Evolutionary conservation across 2,329 filamentous ascomycete species (phyloP).

Genomic region (Dryadomyces quercus-mongolicae): DNA sequence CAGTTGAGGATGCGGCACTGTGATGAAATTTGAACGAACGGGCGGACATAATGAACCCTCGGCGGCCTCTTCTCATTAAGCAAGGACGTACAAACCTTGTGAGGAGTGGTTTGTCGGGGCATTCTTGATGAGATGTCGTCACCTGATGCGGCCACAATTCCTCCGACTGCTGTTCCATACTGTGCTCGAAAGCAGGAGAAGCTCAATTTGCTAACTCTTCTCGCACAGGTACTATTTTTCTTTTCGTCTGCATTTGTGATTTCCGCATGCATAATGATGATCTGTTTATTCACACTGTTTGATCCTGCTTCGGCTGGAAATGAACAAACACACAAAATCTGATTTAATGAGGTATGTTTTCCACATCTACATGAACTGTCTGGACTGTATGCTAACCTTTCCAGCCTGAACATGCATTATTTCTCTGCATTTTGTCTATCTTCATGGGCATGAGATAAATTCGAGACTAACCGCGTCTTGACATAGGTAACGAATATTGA

Average conservation of each 20-base stretch:
- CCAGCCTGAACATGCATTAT: slow-evolving; percentile 14
- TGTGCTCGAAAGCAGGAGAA: too few species aligned
- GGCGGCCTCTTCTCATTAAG: slow-evolving; percentile 33
- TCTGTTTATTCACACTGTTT: slow-evolving; percentile 49
- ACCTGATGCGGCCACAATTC: slow-evolving; percentile 33
- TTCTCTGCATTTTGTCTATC: slow-evolving; percentile 3
- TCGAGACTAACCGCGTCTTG: slow-evolving; percentile 3
- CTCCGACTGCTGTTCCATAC: not conserved
- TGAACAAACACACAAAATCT: slow-evolving; percentile 43
- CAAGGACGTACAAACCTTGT: slow-evolving; percentile 52
- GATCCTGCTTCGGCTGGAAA: slow-evolving; percentile 34
- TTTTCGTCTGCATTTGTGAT: not conserved
- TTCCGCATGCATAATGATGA: slow-evolving; percentile 30
- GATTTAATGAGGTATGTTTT: slow-evolving; percentile 34
- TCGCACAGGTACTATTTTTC: slow-evolving; percentile 17
- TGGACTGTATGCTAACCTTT: slow-evolving; percentile 7
- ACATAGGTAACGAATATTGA: slow-evolving; percentile 4
- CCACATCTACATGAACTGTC: not conserved
- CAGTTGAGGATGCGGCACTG: slow-evolving; percentile 19
- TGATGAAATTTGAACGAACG: slow-evolving; percentile 60
- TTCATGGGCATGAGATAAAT: not conserved
- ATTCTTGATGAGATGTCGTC: slow-evolving; percentile 57
- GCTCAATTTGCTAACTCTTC: slow-evolving; percentile 13
- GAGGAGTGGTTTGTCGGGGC: slow-evolving; percentile 33
- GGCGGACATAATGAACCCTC: slow-evolving; percentile 54